Evolutionary conservation across 1,284 basidiomycete species (phyloP), one percentile per base, ranked within the genome.

Genomic region (Microbotryomycetes sp.): DNA sequence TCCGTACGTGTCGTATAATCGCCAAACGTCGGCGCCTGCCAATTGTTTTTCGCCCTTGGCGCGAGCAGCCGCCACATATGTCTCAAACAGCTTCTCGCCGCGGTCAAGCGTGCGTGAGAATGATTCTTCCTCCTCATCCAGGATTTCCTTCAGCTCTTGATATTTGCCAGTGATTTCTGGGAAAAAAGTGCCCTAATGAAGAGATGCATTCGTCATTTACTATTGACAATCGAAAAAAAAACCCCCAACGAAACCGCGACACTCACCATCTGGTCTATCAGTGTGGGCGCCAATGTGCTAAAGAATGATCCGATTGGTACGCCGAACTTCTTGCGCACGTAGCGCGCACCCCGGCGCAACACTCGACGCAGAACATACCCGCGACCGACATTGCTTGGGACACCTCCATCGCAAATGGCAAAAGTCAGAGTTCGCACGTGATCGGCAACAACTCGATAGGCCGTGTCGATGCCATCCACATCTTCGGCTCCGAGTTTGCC

Each of bases 101-200:
- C 96, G 86, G 77, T 96, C 93, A 46, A 99, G 82, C 3, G 96
- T 98, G 24, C 91, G 84, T 5, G 93, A 89, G 75, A 99, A 98
- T 0, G 93, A 97, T 69, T 88, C 87, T 75, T 99, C 94, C 77
- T 99, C 94, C 74, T 99, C 94, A 73, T 99, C 85, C 15, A 98
- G 81, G 64, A 99, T 93, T 74, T 96, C 90, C 75, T 92, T 92
- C 75, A 97, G 85, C 69, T 94, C 91, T 24, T 82, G 82, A 35
- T 85, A 80, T 73, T 85, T 89, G 75, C 85, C 89, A 41, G 82
- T 88, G 66, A 98, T 85, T 78, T 98, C 96, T 6, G 94, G 96
- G 83, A 97, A 99, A 66, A 87, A 83, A 59, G 81, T 82, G 45
- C 91, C 88, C 89, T 91, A 60, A n/a, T n/a, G n/a, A n/a, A 46